Conservation (phyloP, 2,329 filamentous ascomycete species). For the Xylariomycetidae sp. region DNA sequence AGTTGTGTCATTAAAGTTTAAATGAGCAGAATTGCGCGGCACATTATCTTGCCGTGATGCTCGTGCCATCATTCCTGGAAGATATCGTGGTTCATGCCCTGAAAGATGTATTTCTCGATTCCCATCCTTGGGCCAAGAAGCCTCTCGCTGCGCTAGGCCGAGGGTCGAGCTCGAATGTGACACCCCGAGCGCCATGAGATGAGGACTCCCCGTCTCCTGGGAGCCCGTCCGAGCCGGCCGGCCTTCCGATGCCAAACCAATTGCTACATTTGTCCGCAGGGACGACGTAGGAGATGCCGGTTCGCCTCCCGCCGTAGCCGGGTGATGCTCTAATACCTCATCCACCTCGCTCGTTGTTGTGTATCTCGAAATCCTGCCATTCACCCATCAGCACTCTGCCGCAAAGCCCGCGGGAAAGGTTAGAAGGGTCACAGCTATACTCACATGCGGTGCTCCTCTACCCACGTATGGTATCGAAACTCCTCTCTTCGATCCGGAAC, state of each 20-base stretch:
- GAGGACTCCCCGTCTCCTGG: too few species aligned
- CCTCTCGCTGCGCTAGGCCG: conserved; percentile 24
- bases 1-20: conserved; percentile 31
- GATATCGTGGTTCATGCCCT: conserved; percentile 62
- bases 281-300: conserved; percentile 27
- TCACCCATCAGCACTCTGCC: too few species aligned
- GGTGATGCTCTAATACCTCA: conserved; percentile 19
- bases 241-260: conserved; percentile 13
- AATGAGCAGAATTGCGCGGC: conserved; percentile 32
- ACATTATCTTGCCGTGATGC: conserved; percentile 41
- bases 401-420: too few species aligned
- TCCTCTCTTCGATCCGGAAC: conserved; percentile 89
- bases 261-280: conserved; percentile 26
- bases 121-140: conserved; percentile 33
- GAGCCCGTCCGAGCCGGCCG: conserved; percentile 15
- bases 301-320: conserved; percentile 6
- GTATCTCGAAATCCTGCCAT: conserved; percentile 22
- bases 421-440: too few species aligned
- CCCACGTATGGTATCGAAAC: conserved; percentile 80
- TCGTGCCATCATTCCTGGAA: conserved; percentile 63
- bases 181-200: background rate
- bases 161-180: conserved; percentile 16
- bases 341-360: conserved; percentile 20
- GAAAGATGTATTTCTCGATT: conserved; percentile 44
- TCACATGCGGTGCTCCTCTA: conserved; percentile 82